Evolutionary conservation across 2,329 filamentous ascomycete species (phyloP).

Genomic region (Rutstroemia sp.): DNA sequence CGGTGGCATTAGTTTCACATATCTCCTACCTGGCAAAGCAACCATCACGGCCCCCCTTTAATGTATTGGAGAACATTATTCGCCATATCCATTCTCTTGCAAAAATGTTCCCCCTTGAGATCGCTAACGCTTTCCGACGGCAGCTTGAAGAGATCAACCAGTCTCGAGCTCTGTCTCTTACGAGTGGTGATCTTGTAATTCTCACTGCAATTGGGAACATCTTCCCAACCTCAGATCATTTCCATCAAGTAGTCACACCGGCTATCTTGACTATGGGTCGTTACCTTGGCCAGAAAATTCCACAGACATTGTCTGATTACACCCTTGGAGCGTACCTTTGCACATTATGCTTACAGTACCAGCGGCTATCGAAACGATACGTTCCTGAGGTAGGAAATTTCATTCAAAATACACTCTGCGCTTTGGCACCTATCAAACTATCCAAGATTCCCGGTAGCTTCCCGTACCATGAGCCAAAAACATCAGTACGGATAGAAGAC

Average conservation of each 20-base stretch:
- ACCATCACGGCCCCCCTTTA: conserved; percentile 47
- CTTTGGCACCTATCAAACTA: conserved; percentile 51
- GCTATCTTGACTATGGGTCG: conserved; percentile 77
- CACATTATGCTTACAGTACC: conserved; percentile 74
- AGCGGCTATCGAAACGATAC: conserved; percentile 76
- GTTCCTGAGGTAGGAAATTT: conserved; percentile 85
- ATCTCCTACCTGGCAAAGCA: conserved; percentile 42
- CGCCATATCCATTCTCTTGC: conserved; percentile 90
- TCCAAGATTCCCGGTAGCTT: conserved; percentile 46
- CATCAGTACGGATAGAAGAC: conserved; percentile 42
- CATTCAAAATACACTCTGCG: conserved; percentile 63
- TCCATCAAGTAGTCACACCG: conserved; percentile 90
- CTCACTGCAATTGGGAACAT: conserved; percentile 76
- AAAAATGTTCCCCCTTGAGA: conserved; percentile 73
- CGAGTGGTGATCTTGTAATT: conserved; percentile 68
- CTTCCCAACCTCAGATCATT: conserved; percentile 95
- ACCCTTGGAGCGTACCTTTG: conserved; percentile 71
- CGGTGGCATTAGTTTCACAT: conserved; percentile 57
- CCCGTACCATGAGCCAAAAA: conserved; percentile 50
- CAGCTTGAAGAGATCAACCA: conserved; percentile 54
- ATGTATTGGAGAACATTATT: conserved; percentile 68
- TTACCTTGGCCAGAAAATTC: conserved; percentile 72
- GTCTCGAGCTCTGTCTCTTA: conserved; percentile 44
- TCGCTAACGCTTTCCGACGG: conserved; percentile 69
- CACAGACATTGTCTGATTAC: conserved; percentile 58